These are phyloP conservation scores for Beauveria sp. DNA, from an alignment of 2,329 filamentous ascomycete genomes.

Conservation along the genomic window DNA sequence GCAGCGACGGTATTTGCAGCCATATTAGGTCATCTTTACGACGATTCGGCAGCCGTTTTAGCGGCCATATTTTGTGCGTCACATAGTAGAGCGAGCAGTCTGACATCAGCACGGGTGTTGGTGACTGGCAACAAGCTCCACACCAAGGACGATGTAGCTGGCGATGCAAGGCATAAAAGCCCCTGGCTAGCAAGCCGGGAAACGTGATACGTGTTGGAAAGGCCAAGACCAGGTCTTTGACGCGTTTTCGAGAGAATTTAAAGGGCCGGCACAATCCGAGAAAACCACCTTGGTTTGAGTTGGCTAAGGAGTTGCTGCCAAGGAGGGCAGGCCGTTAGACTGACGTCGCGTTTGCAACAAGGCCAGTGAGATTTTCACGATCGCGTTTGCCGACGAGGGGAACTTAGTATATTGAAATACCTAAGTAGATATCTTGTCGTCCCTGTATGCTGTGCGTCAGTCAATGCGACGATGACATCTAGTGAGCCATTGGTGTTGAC, in stretches of 20 bases:
- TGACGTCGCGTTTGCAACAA: not conserved
- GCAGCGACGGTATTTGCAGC: not conserved
- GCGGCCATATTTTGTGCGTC: not conserved
- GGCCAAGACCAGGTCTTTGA: not conserved
- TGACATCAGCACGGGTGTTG: slow-evolving; percentile 2
- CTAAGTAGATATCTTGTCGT: not conserved
- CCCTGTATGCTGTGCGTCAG: not conserved
- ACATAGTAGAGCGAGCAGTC: not conserved
- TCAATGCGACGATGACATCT: not conserved
- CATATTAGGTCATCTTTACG: slow-evolving; percentile 7
- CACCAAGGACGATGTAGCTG: not conserved
- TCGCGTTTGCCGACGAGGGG: not conserved
- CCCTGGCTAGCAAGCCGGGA: not conserved
- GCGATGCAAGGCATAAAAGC: not conserved
- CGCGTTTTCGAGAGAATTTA: not conserved
- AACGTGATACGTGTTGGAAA: not conserved
- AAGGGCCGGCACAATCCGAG: not conserved
- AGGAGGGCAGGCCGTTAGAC: not conserved
- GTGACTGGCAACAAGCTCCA: not conserved
- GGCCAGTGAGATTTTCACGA: not conserved
- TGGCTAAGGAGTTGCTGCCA: not conserved
- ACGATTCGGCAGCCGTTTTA: not conserved
- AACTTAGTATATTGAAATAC: not conserved
- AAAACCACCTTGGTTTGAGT: not conserved
- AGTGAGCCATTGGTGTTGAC: not conserved